These are phyloP conservation scores for Talaromyces sp. DNA, from an alignment of 2,329 filamentous ascomycete genomes.

Conservation along the genomic window DNA sequence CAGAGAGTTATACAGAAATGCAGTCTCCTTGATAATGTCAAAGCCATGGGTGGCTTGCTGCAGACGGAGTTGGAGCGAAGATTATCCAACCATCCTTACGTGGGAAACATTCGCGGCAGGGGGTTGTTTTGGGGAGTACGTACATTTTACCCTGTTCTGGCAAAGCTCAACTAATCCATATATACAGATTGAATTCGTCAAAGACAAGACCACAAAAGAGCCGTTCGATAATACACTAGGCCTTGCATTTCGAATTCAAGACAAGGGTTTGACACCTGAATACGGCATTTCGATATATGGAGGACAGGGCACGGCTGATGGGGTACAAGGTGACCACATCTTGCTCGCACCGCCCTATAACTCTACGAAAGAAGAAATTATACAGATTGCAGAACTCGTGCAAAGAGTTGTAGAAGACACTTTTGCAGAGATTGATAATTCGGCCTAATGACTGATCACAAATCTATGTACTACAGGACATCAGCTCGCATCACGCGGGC, in stretches of 20 bases:
- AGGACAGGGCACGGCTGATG: slow-evolving; percentile 57
- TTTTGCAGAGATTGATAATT: slow-evolving; percentile 23
- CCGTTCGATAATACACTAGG: slow-evolving; percentile 44
- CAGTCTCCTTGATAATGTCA: slow-evolving; percentile 55
- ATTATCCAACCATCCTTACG: slow-evolving; percentile 43
- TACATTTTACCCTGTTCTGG: slow-evolving; percentile 12
- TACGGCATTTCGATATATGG: slow-evolving; percentile 58
- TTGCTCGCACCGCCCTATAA: slow-evolving; percentile 66
- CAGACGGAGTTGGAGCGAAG: slow-evolving; percentile 37
- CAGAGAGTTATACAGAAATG: slow-evolving; percentile 56
- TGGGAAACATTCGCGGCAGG: slow-evolving; percentile 55
- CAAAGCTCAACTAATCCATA: neutral
- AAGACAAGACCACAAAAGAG: slow-evolving; percentile 49
- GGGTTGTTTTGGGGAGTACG: slow-evolving; percentile 56
- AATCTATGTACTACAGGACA: too few relatives aligned
- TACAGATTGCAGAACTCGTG: slow-evolving; percentile 49
- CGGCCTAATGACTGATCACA: neutral
- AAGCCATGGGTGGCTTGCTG: slow-evolving; percentile 45
- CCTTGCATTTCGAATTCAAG: slow-evolving; percentile 47
- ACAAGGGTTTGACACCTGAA: slow-evolving; percentile 40
- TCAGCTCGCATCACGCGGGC: slow-evolving; percentile 15
- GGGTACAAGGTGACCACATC: slow-evolving; percentile 60
- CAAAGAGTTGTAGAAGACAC: slow-evolving; percentile 49
- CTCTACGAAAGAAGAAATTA: slow-evolving; percentile 52
- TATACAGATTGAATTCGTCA: slow-evolving; percentile 51